Evolutionary conservation across 2,329 filamentous ascomycete genomes (phyloP), one percentile per base, ranked within the genome.

Genomic region (Fusarium globosum): DNA sequence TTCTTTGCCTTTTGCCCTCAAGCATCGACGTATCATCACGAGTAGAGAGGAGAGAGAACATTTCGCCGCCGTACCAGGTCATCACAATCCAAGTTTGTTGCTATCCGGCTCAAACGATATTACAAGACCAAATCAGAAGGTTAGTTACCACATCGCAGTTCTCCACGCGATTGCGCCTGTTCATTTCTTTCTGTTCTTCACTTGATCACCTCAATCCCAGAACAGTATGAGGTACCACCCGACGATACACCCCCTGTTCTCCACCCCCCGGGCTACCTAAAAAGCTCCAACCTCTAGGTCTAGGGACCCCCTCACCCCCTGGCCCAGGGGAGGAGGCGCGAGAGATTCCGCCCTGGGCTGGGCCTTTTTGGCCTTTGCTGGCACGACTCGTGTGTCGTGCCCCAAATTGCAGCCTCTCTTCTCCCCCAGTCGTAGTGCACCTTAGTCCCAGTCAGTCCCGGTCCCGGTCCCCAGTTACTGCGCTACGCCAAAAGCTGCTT

Each of bases 371-470:
- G 66, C 76, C 77, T 78, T 77, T 75, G 73, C 72, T 73, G 72
- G 76, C 76, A 78, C 76, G 76, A 78, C 76, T 78, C 76, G 76
- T 78, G 76, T 77, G 76, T 78, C 75, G 72, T 77, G 76, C 69
- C 74, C 65, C 77, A 78, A 78, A 79, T 79, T 78, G 75, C 77
- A 78, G 76, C 75, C 69, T 76, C 73, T 59, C 56, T 41, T 38
- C 68, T 62, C 69, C 61, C 74, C 75, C 76, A 48, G 55, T 58
- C 30, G 55, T 55, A 55, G 23, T 13, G 23, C 20, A 55, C 35
- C 51, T 55, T 55, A n/a, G 51, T 55, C 35, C 51, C 35, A 55
- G 35, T 41, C 39, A 26, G 30, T 48, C 55, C 30, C 20, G 30
- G 39, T 48, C 41, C 55, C 42, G 30, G 56, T 51, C 56, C 42